Conservation (phyloP, 495 filamentous ascomycete genomes). For the Cercophora scortea region DNA sequence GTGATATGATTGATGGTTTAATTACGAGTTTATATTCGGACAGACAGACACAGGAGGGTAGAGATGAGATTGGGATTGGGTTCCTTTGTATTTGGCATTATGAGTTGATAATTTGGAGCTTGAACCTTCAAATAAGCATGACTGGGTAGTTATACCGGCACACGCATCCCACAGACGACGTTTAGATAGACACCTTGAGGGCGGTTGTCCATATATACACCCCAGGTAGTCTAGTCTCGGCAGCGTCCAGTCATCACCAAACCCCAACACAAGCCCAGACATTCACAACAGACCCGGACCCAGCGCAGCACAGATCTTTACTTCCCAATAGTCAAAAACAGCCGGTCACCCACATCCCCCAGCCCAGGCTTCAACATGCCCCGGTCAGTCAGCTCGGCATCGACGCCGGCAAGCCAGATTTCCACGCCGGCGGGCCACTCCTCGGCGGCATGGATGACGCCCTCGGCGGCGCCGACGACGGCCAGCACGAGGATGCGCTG, state of each 20-base stretch:
- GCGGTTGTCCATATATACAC: too few relatives aligned
- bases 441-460: conserved; percentile 58
- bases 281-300: neutral
- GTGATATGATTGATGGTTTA: neutral
- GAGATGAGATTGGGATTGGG: too few relatives aligned
- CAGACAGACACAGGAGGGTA: too few relatives aligned
- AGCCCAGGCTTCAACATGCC: conserved; percentile 91
- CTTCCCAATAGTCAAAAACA: conserved; percentile 92
- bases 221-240: too few relatives aligned
- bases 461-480: conserved; percentile 61
- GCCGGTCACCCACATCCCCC: conserved; percentile 84
- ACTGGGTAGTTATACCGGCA: too few relatives aligned
- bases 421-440: conserved; percentile 69
- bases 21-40: neutral
- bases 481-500: conserved; percentile 70
- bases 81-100: too few relatives aligned
- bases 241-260: too few relatives aligned
- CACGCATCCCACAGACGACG: too few relatives aligned
- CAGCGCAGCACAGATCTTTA: conserved; percentile 29
- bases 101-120: too few relatives aligned
- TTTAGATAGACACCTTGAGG: too few relatives aligned
- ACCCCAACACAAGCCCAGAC: neutral
- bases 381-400: conserved; percentile 57
- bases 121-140: too few relatives aligned
- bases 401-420: conserved; percentile 77